Evolutionary conservation across 768 basidiomycete genomes (phyloP), one percentile per base, ranked within the genome.

Genomic region (Mycena vitilis): DNA sequence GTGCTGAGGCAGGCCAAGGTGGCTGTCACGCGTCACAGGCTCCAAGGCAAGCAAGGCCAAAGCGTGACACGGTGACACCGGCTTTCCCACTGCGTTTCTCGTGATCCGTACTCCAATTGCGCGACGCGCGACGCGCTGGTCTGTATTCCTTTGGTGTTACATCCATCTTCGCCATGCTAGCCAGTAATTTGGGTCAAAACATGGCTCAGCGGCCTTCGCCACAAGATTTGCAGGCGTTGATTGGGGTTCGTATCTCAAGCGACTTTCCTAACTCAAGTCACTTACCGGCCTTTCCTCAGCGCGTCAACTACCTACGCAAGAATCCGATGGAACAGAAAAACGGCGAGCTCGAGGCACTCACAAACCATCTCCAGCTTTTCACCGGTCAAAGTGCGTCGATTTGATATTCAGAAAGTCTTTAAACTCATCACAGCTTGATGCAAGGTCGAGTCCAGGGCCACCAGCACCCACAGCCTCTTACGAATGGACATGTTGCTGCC

Each of bases 301-400:
- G 86, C 58, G 82, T 78, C 60, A 83, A 83, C 65, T 83, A 83
- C 72, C 77, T 87, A 63, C 83, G 83, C 68, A 81, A 85, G 76
- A 84, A 87, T 73, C 86, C 86, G 18, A 76, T 73, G 44, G 84
- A 86, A 64, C 85, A 85, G 72, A 85, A 84, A 75, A 71, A 60
- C 6, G 78, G 74, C 44, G 87, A 88, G 70, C 77, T 85, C 6
- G 86, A 86, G 22, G 79, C 78, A 47, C 74, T 87, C 40, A 64
- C 83, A 58, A 86, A 84, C 73, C 85, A 83, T 71, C 82, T 88
- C 38, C 82, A 85, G 68, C 78, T 79, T 65, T 88, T 54, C 30
- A 75, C 57, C 80, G 84, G 66, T 73, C 77, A 45, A 44, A 64
- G 52, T 30, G 60, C 18, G 57, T 37, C 55, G 57, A 13, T 67